phyloP scores from a whole-genome alignment of 345 rosid species.

The Trapa bicornis region DNA sequence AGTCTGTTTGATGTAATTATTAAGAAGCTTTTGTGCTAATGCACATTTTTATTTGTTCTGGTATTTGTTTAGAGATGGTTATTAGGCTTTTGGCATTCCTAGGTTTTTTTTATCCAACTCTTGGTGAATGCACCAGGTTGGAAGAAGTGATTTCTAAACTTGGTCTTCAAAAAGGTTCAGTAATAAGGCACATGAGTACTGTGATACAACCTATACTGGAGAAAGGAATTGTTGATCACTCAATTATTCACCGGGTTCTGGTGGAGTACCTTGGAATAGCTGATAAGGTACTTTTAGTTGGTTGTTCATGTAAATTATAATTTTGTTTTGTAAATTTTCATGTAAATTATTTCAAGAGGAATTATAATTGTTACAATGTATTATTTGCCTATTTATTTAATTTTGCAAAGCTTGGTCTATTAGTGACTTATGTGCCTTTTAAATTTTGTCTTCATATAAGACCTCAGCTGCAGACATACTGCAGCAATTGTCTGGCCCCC shows the following conservation, averaged over 20 bases:
- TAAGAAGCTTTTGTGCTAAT: background rate
- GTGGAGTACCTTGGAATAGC: constrained; percentile 71
- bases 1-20: background rate
- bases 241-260: constrained; percentile 65
- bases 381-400: background rate
- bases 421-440: background rate
- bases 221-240: constrained; percentile 88
- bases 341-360: background rate
- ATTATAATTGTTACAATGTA: background rate
- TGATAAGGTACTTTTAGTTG: constrained; percentile 45
- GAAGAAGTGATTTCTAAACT: constrained; percentile 65
- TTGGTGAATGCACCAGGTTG: constrained; percentile 37
- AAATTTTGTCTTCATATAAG: constrained; percentile 31
- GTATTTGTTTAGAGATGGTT: background rate
- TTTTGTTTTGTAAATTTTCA: background rate
- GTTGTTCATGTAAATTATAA: background rate
- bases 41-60: background rate
- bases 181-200: constrained; percentile 57
- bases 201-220: constrained; percentile 82
- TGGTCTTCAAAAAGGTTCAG: constrained; percentile 58
- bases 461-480: constrained; percentile 66
- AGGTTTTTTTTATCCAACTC: background rate
- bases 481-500: constrained; percentile 68
- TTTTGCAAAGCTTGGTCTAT: background rate
- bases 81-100: background rate